Base-by-base conservation (phyloP, 768 basidiomycete genomes). In the Leccinum variicolor region DNA sequence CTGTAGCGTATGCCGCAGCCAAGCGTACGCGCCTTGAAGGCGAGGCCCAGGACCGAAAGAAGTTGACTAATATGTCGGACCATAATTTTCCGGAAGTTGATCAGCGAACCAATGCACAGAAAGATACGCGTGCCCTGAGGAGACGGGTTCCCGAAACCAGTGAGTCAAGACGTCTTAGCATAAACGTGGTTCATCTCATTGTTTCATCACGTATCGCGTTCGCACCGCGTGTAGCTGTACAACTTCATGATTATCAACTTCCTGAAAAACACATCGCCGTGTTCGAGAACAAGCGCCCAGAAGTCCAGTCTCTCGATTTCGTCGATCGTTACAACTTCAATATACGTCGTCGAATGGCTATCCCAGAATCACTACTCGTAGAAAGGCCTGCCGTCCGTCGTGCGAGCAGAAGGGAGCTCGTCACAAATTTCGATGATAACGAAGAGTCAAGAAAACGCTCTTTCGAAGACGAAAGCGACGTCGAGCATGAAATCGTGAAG, bases 1-100 rank as follows among this genome's bases (percentile, higher is more conserved):
- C 88, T 70, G 88, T 92, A 61, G 92, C 91, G n/a, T 90, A 89
- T 72, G 82, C 89, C 62, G 89, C 87, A 57, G 86, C 84, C 39
- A 74, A 79, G 59, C 78, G 78, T 54, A 75, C 80, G 48, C 80
- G 82, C 60, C 78, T 83, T 65, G 82, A 87, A 64, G 73, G 72
- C 54, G 75, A 81, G 63, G 79, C 77, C 53, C 74, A 75, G 50
- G 70, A 75, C 69, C 62, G 72, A 68, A 67, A 75, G 73, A 69
- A 68, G 58, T 56, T 54, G 29, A 56, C 58, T 64, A 66, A 64
- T 56, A 57, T 62, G 52, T 66, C 69, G 52, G 63, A 64, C 54
- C 62, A 67, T 54, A 64, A 55, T 60, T 51, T 47, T 47, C 62
- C 64, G 59, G 67, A 51, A 54, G 64, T 54, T 62, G 64, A 64